Evolutionary conservation across 768 basidiomycete species (phyloP), one percentile per base, ranked within the genome.

Genomic region (Dentipellis sp.): DNA sequence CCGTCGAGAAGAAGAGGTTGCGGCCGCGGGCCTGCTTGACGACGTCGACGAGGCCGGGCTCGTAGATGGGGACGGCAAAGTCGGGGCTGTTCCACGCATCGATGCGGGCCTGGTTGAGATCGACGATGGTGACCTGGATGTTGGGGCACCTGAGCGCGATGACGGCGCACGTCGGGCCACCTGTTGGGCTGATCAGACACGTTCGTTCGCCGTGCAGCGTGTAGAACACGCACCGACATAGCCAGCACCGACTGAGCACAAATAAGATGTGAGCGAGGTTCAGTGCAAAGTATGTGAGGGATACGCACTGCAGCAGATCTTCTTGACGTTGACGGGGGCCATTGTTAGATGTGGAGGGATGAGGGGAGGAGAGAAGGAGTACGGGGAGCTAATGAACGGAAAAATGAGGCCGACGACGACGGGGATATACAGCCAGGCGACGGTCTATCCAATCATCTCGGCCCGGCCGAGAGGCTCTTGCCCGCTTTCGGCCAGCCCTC

Each of bases 1-100:
- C 85, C 49, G 93, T 94, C 42, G 88, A 88, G 79, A 99, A 98
- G 76, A 97, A 97, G 61, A 99, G 83, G 74, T 99, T 99, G 71
- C 86, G 86, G 29, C 93, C 95, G 49, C 97, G 84, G 39, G 90
- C 85, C 63, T 81, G 69, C 66, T 86, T 84, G 63, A 99, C 90
- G 62, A 98, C 91, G 35, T 86, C 92, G 58, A 83, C 91, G 10
- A 99, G 83, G 49, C 97, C 95, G 5, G 97, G 97, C 69, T 99
- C 97, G 71, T 97, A 99, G 70, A 99, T 99, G 52, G 97, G 97
- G 17, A 99, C 76, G 37, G 77, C 72, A 70, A 82, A 94, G 68
- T 91, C 80, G 50, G 82, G 70, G 68, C 82, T 86, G 75, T 99
- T 99, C 97, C 97, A 99, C 16, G 94, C 95, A 68, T 92, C 90